A percentile compares a stretch with the other conserved stretches of the same genome.
Evolutionary conservation across 345 rosid genomes (phyloP).

Genomic region (Ceriops tagal): DNA sequence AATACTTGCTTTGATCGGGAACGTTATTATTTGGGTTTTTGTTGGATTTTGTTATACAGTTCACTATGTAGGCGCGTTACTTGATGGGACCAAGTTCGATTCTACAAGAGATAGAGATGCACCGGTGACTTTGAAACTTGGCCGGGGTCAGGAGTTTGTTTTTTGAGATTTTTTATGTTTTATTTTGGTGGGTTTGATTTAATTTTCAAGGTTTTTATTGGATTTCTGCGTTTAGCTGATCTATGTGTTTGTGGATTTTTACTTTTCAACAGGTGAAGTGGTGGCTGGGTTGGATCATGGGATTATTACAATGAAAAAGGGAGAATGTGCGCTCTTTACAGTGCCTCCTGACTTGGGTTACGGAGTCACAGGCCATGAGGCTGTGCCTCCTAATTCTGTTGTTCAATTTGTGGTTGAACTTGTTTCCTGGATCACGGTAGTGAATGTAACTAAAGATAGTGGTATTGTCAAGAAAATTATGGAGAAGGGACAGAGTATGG

Average conservation of each 20-base stretch:
- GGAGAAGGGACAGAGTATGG: conserved; percentile 39
- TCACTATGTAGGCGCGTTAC: conserved; percentile 47
- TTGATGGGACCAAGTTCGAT: conserved; percentile 46
- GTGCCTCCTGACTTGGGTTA: conserved; percentile 46
- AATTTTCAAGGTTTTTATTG: background rate
- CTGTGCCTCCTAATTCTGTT: conserved; percentile 42
- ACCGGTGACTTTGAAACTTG: conserved; percentile 43
- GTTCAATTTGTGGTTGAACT: conserved; percentile 53
- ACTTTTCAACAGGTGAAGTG: conserved; percentile 33
- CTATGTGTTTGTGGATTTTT: conserved; percentile 1
- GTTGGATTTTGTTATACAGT: conserved; percentile 32
- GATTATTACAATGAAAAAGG: conserved; percentile 47
- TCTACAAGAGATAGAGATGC: conserved; percentile 40
- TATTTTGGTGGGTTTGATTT: background rate
- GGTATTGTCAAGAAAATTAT: conserved; percentile 55
- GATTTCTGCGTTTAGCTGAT: background rate
- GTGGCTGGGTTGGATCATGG: conserved; percentile 50
- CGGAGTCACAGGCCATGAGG: conserved; percentile 38
- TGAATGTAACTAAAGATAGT: conserved; percentile 53
- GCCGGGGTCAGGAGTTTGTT: conserved; percentile 35
- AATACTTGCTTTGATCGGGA: background rate
- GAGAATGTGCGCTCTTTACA: conserved; percentile 54
- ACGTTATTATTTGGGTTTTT: background rate
- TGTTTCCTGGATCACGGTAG: conserved; percentile 49
- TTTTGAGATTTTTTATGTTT: background rate